These are phyloP conservation scores for Pisolithus tinctorius DNA, from an alignment of 768 basidiomycete species.

Conservation along the genomic window DNA sequence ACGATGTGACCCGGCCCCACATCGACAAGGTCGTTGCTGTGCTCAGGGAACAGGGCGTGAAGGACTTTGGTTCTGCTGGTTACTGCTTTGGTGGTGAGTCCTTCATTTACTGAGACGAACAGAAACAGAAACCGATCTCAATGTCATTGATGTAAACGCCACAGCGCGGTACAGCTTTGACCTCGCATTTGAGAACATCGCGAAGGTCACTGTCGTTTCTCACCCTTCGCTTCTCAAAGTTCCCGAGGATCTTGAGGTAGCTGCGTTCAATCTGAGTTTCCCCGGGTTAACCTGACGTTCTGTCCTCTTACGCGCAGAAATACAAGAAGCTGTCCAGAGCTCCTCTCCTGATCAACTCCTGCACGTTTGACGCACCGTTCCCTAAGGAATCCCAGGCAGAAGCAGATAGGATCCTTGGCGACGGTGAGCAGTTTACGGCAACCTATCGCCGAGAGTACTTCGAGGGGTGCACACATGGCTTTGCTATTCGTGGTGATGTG, in stretches of 20 bases:
- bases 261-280: not conserved
- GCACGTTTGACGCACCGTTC: slow-evolving; percentile 36
- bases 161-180: slow-evolving; percentile 54
- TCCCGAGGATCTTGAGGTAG: slow-evolving; percentile 57
- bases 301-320: slow-evolving; percentile 30
- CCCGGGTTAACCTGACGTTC: not conserved
- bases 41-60: slow-evolving; percentile 55
- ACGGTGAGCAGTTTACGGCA: not conserved
- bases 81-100: slow-evolving; percentile 63
- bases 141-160: not conserved
- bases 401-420: not conserved
- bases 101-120: not conserved
- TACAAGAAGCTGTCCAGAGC: slow-evolving; percentile 38
- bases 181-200: slow-evolving; percentile 48
- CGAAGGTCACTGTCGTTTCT: slow-evolving; percentile 41
- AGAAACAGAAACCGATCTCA: not conserved
- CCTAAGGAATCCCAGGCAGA: not conserved
- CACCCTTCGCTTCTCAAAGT: slow-evolving; percentile 60
- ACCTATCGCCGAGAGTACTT: not conserved
- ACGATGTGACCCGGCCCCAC: slow-evolving; percentile 35
- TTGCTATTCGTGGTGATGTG: slow-evolving; percentile 43
- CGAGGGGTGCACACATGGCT: slow-evolving; percentile 45
- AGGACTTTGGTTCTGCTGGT: slow-evolving; percentile 50
- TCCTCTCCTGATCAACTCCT: slow-evolving; percentile 65
- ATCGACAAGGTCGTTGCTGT: slow-evolving; percentile 51